phyloP scores from a whole-genome alignment of 23 red algal genomes.

The Cyanidiococcus yangmingshanensis region DNA sequence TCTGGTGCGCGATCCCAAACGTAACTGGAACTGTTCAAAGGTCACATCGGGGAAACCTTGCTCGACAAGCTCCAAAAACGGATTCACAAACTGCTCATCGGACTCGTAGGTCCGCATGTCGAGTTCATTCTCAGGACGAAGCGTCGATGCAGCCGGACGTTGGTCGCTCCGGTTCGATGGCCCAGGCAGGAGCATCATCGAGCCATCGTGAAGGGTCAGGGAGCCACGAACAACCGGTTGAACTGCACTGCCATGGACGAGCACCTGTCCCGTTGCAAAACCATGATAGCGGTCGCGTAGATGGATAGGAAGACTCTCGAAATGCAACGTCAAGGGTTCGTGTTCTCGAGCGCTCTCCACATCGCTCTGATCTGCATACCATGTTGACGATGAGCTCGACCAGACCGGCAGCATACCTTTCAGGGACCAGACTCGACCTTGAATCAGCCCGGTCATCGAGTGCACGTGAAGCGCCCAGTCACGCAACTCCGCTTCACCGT shows the following conservation, averaged over 20 bases:
- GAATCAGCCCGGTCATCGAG: not conserved
- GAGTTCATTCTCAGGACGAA: not conserved
- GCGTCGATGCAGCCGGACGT: not conserved
- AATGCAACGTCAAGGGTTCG: not conserved
- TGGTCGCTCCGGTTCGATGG: not conserved
- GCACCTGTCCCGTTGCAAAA: not conserved
- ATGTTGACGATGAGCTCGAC: not conserved
- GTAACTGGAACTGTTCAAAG: conserved; percentile 20
- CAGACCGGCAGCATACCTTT: not conserved
- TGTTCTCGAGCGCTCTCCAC: conserved; percentile 3
- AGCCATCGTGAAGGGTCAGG: not conserved
- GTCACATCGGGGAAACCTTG: not conserved
- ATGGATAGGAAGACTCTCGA: not conserved
- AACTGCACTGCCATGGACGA: not conserved
- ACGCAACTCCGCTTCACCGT: not conserved
- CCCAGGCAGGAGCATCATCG: conserved; percentile 1
- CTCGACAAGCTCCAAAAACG: conserved; percentile 10
- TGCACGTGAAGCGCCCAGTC: not conserved
- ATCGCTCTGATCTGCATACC: not conserved
- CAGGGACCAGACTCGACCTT: not conserved
- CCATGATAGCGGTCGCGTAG: conserved; percentile 11
- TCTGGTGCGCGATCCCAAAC: conserved; percentile 30
- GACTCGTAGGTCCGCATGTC: not conserved
- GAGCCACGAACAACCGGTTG: not conserved
- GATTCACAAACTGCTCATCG: not conserved